phyloP scores from a whole-genome alignment of 2,329 filamentous ascomycete genomes.

The Talaromyces pinophilus region DNA sequence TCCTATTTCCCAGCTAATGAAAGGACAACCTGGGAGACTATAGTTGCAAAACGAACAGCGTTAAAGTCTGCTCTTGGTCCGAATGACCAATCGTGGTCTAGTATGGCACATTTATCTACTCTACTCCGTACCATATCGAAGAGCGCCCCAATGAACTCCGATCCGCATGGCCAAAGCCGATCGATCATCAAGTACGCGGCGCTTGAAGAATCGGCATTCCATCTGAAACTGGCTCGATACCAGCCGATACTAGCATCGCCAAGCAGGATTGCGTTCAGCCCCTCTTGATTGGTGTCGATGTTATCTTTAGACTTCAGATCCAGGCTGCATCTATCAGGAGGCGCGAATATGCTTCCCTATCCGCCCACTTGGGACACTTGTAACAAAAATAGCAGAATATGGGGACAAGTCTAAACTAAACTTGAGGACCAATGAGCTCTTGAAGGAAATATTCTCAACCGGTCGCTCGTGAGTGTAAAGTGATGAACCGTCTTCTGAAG shows the following conservation, averaged over 20 bases:
- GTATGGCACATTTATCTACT: neutral
- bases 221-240: neutral
- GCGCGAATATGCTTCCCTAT: neutral
- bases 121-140: neutral
- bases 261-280: constrained; percentile 7
- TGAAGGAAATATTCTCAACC: neutral
- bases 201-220: constrained; percentile 6
- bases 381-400: constrained; percentile 10
- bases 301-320: neutral
- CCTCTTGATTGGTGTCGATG: neutral
- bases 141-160: neutral
- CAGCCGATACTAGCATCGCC: neutral
- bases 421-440: neutral
- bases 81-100: neutral
- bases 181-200: constrained; percentile 13
- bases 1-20: neutral
- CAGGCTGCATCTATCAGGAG: neutral
- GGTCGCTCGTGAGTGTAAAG: neutral
- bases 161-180: constrained; percentile 10
- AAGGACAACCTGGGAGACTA: neutral
- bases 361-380: constrained; percentile 7
- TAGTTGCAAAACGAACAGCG: neutral
- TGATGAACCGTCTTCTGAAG: constrained; percentile 12
- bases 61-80: neutral
- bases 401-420: neutral